These are phyloP conservation scores for Puccinia novopanici DNA, from an alignment of 1,284 basidiomycete species.

Conservation along the genomic window DNA sequence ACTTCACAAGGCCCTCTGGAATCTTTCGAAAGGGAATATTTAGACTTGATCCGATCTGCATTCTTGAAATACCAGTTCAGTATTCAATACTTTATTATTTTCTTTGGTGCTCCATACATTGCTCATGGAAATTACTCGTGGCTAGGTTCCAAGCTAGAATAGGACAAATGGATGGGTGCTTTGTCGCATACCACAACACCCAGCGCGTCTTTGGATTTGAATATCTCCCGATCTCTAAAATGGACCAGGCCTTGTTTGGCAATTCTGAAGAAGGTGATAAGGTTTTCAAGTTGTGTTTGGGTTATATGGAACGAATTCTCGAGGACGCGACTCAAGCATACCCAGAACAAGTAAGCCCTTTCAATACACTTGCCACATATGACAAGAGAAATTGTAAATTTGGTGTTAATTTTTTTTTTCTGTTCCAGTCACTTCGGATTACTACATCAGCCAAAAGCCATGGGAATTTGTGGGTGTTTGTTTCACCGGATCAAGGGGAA, in stretches of 20 bases:
- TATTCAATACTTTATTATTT: constrained; percentile 52
- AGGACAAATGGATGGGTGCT: constrained; percentile 94
- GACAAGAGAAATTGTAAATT: background rate
- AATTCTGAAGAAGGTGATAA: constrained; percentile 67
- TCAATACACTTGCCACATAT: background rate
- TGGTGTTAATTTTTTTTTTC: background rate
- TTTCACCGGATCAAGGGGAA: constrained; percentile 34
- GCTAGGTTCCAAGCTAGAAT: constrained; percentile 88
- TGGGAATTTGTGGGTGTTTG: constrained; percentile 46
- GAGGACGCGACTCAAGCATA: constrained; percentile 68
- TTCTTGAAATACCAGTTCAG: constrained; percentile 86
- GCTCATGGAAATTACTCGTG: constrained; percentile 1
- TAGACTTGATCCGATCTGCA: constrained; percentile 83
- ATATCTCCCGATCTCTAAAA: constrained; percentile 82
- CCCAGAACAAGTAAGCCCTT: constrained; percentile 63
- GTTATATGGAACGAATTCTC: constrained; percentile 72
- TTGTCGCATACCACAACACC: constrained; percentile 94
- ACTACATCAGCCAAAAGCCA: constrained; percentile 46
- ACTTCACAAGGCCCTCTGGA: constrained; percentile 56
- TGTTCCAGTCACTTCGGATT: constrained; percentile 42
- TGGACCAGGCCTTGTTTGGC: constrained; percentile 81
- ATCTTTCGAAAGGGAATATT: constrained; percentile 59
- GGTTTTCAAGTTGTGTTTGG: constrained; percentile 76
- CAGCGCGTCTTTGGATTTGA: constrained; percentile 88
- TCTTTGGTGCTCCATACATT: constrained; percentile 16